These are phyloP conservation scores for Volutella citrinella DNA, from an alignment of 2,329 filamentous ascomycete species.

Conservation along the genomic window DNA sequence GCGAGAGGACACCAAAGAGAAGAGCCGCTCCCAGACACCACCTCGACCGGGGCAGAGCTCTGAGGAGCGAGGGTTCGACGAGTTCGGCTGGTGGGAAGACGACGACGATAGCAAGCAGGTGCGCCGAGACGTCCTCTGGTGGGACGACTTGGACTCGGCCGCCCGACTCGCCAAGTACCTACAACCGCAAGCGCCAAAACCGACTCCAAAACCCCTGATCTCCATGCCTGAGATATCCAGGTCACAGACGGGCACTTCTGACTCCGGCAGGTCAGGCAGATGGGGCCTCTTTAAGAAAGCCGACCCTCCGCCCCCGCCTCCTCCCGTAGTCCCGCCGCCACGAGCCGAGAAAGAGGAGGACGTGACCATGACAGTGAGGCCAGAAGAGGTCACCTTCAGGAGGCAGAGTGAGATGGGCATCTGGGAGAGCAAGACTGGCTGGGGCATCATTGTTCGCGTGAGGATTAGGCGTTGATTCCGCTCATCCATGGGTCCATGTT, in stretches of 20 bases:
- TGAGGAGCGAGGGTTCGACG: slow-evolving; percentile 34
- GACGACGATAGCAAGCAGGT: slow-evolving; percentile 6
- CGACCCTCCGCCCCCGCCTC: slow-evolving; percentile 11
- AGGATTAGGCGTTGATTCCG: slow-evolving; percentile 14
- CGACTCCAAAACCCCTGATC: slow-evolving; percentile 21
- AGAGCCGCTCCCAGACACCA: slow-evolving; percentile 11
- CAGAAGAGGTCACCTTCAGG: slow-evolving; percentile 50
- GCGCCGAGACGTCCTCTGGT: slow-evolving; percentile 37
- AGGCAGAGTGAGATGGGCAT: slow-evolving; percentile 49
- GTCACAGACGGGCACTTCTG: slow-evolving; percentile 30
- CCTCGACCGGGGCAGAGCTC: slow-evolving; percentile 3
- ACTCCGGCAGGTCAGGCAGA: slow-evolving; percentile 30
- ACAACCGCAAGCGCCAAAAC: slow-evolving; percentile 30
- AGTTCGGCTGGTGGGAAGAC: slow-evolving; percentile 44
- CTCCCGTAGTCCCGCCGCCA: slow-evolving; percentile 1
- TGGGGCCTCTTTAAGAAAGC: slow-evolving; percentile 32
- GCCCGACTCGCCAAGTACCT: slow-evolving; percentile 42
- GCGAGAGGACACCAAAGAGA: slow-evolving; percentile 9
- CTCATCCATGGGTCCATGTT: neutral
- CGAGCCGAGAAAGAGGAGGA: slow-evolving; percentile 16
- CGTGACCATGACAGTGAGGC: slow-evolving; percentile 39
- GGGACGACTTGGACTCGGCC: slow-evolving; percentile 45
- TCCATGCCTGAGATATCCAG: slow-evolving; percentile 30
- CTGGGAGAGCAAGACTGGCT: slow-evolving; percentile 49
- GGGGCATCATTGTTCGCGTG: slow-evolving; percentile 45